phyloP scores from a whole-genome alignment of 2,329 filamentous ascomycete species.

The Zymoseptoria brevis region DNA sequence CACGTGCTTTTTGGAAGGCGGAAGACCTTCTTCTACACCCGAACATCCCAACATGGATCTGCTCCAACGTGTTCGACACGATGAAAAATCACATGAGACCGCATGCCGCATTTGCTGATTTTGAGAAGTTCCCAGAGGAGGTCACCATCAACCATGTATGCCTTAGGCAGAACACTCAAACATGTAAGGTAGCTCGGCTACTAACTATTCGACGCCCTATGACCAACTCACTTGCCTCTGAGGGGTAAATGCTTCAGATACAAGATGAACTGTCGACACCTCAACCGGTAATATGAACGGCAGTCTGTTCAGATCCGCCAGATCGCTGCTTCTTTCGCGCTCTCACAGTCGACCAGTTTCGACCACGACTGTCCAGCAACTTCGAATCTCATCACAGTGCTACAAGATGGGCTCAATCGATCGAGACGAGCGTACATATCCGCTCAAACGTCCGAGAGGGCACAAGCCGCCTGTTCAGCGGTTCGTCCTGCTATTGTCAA shows the following conservation, averaged over 20 bases:
- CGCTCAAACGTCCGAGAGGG: slow-evolving; percentile 27
- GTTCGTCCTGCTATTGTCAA: not conserved
- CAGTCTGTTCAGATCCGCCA: not conserved
- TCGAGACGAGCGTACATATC: slow-evolving; percentile 20
- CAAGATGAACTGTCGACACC: not conserved
- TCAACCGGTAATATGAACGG: not conserved
- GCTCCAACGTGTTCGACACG: not conserved
- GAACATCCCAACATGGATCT: not conserved
- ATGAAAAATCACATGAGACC: not conserved
- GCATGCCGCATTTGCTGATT: not conserved
- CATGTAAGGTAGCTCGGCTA: not conserved
- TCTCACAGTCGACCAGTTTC: not conserved
- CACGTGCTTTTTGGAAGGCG: not conserved
- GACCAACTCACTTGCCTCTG: not conserved
- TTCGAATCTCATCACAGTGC: not conserved
- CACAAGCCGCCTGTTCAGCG: slow-evolving; percentile 27
- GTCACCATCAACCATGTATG: not conserved
- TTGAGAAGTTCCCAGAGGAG: not conserved
- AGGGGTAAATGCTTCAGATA: not conserved
- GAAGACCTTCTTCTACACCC: not conserved
- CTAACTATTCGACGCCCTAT: not conserved
- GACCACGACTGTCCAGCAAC: not conserved
- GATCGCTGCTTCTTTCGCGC: not conserved
- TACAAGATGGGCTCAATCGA: slow-evolving; percentile 8
- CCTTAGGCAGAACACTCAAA: not conserved